These are phyloP conservation scores for Wickerhamomyces bisporus DNA, from an alignment of 805 yeast species.

Conservation along the genomic window DNA sequence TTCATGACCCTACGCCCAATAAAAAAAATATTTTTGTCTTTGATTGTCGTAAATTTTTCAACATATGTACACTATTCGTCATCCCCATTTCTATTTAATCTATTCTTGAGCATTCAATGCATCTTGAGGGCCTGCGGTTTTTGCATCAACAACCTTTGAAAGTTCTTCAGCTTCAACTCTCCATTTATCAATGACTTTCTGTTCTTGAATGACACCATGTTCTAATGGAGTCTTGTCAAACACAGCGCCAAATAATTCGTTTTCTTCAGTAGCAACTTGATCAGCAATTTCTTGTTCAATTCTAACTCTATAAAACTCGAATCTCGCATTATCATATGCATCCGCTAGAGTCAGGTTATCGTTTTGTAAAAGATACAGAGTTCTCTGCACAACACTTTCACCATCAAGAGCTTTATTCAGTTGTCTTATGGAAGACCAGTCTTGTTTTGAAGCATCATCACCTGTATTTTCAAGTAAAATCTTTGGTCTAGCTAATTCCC, in stretches of 20 bases:
- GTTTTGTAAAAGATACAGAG: slow-evolving; percentile 47
- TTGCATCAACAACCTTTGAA: slow-evolving; percentile 32
- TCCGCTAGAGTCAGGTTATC: slow-evolving; percentile 32
- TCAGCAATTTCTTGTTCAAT: slow-evolving; percentile 76
- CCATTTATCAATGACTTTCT: slow-evolving; percentile 68
- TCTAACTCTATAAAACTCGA: slow-evolving; percentile 82
- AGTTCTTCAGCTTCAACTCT: slow-evolving; percentile 59
- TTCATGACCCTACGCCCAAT: no score
- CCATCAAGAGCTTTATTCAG: slow-evolving; percentile 75
- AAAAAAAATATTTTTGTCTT: background rate
- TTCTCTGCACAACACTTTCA: slow-evolving; percentile 78
- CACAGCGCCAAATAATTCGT: slow-evolving; percentile 78
- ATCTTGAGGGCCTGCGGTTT: slow-evolving; percentile 11
- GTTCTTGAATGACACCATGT: slow-evolving; percentile 67
- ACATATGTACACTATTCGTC: no score
- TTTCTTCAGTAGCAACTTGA: slow-evolving; percentile 74
- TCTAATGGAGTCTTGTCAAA: slow-evolving; percentile 59
- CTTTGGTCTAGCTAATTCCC: slow-evolving; percentile 95
- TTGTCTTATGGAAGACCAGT: slow-evolving; percentile 82
- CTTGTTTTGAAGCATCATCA: slow-evolving; percentile 43
- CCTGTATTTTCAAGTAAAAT: slow-evolving; percentile 72
- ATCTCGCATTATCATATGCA: slow-evolving; percentile 83
- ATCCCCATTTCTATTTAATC: no score
- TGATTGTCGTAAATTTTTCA: no score
- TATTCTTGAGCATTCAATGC: no score